These are phyloP conservation scores for Asparagopsis taxiformis DNA, from an alignment of 31 red algal genomes.

Conservation along the genomic window DNA sequence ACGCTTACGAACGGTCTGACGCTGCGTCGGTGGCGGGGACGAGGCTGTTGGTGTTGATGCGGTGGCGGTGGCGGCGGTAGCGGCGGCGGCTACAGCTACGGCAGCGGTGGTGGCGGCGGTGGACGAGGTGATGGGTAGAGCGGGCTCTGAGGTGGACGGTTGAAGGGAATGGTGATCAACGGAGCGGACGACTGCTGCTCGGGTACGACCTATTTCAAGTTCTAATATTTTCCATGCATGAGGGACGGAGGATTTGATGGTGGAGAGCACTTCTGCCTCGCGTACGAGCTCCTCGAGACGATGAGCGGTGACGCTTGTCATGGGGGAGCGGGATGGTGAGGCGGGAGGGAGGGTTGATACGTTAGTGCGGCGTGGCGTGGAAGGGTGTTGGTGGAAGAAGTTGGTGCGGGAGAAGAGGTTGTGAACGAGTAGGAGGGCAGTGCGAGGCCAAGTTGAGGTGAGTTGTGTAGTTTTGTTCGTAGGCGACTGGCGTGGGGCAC, in stretches of 20 bases:
- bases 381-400: neutral
- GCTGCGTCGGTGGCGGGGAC: neutral
- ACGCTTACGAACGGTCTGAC: slow-evolving; percentile 52
- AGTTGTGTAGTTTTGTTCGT: no score
- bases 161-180: neutral
- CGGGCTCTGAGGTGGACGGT: neutral
- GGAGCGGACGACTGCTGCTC: slow-evolving; percentile 24
- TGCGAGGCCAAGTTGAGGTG: neutral
- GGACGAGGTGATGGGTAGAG: neutral
- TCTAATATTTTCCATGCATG: slow-evolving; percentile 54
- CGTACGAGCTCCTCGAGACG: slow-evolving; percentile 42
- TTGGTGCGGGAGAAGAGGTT: neutral
- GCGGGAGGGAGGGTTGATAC: neutral
- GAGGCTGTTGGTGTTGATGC: no score
- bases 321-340: neutral
- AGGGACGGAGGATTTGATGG: slow-evolving; percentile 39
- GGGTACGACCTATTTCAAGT: slow-evolving; percentile 32
- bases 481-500: no score
- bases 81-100: neutral
- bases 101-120: neutral
- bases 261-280: slow-evolving; percentile 40
- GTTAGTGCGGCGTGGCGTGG: neutral
- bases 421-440: neutral
- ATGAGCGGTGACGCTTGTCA: slow-evolving; percentile 29
- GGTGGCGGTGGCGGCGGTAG: neutral